Evolutionary conservation across 345 rosid species (phyloP), one percentile per base, ranked within the genome.

Genomic region (Eucalyptus regnans): DNA sequence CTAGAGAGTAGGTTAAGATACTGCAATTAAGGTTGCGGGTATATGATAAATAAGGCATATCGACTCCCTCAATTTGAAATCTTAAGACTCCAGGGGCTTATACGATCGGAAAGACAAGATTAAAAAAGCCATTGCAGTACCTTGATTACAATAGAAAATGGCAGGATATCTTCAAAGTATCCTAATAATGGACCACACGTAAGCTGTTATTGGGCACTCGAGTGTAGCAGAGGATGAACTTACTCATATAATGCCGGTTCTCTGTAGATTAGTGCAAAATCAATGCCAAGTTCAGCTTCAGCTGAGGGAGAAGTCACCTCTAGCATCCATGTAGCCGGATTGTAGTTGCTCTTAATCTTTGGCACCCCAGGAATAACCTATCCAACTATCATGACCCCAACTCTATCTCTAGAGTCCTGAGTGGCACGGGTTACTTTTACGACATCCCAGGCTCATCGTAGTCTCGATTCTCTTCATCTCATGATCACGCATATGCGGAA

Each of bases 301-400:
- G 93, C 88, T 8, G 95, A 95, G 80, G 88, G 80, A 87, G 96
- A 95, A 89, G 97, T 93, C 50, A 94, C 92, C 66, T 95, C 98
- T 88, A 97, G 86, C 94, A 96, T 92, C 98, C 99, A 96, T 81
- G 98, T 96, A 52, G 96, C 95, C 37, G 97, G 99, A 89, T 97
- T 97, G 86, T 91, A 92, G 56, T 94, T 96, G 64, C 92, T 92
- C 90, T 86, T 94, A n/a, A 95, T 96, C 90, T 94, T 95, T 4
- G 92, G 88, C 88, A 94, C 95, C 49, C 98, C 95, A 86, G 92
- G 89, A n/a, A 97, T 90, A 17, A 90, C 84, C 96, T 95, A 87
- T 89, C n/a, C 31, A 58, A 6, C 8, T 49, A 15, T 49, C 50
- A 49, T 4, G 2, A 49, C 14, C 14, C 50, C 50, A 49, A 49